Evolutionary conservation across 176 grass and related monocot species (phyloP), one percentile per base, ranked within the genome.

Genomic region (Ampelocalamus luodianensis): DNA sequence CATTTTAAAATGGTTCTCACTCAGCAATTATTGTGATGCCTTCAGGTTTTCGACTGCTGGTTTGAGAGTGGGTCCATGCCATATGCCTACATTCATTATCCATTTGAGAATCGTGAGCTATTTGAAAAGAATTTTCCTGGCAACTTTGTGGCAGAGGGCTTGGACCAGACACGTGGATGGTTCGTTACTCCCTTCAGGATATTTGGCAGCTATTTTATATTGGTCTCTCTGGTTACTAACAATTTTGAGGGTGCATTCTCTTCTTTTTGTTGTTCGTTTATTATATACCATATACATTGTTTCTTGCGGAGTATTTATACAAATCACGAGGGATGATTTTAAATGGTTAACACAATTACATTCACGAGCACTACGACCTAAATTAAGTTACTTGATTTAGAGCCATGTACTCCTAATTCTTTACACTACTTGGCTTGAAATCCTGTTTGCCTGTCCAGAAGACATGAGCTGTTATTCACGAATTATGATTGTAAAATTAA

Each of bases 11-110:
- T 63, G 67, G 14, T 86, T 72, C 50, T 75, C 50, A 80, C 71
- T 80, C 40, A 67, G 27, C 72, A 83, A 66, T 36, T 53, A 18
- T 83, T 24, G n/a, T 65, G 65, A 24, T 77, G 42, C 76, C 66
- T 86, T 84, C 83, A 99, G 96, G 96, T 99, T 83, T 99, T 99
- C 8, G 96, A 99, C 70, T 99, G 96, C 84, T 99, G 96, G 96
- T 99, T 99, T 81, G 96, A 99, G 84, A 99, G 96, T 78, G 93
- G 93, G 46, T 99, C 93, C 8, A 99, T 99, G 96, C 96, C 96
- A 78, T 99, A 96, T 89, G 96, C 96, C 34, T 96, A 96, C 83
- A 92, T 99, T 91, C 96, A 99, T 78, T 99, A 99, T 67, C 96
- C 96, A 83, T 99, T 99, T 79, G 96, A 99, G 89, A 99, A 99